phyloP scores from a whole-genome alignment of 345 rosid species.

The Isatis tinctoria region DNA sequence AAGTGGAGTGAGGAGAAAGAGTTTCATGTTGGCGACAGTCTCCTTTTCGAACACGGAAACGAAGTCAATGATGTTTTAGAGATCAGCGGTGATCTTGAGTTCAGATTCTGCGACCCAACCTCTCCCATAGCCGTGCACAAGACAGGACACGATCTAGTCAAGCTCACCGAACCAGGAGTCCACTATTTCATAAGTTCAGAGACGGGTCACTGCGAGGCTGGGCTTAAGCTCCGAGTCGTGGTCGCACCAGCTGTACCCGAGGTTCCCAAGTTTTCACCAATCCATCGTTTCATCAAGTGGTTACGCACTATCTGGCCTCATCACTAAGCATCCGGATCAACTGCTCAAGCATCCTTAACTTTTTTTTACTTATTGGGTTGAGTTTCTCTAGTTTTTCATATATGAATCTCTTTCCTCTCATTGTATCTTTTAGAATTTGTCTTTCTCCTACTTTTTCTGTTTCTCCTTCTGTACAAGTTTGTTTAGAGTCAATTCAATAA shows the following conservation, averaged over 20 bases:
- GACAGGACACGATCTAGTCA: not conserved
- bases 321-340: not conserved
- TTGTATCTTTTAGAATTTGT: too few species aligned
- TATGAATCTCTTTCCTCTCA: too few species aligned
- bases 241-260: too few species aligned
- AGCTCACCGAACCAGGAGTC: not conserved
- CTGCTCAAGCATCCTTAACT: too few species aligned
- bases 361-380: too few species aligned
- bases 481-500: too few species aligned
- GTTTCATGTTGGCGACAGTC: not conserved
- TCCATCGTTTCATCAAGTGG: not conserved
- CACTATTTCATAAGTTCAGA: not conserved
- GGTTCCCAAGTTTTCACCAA: not conserved
- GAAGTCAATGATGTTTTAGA: not conserved
- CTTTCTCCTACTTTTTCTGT: too few species aligned
- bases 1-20: not conserved
- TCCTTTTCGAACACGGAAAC: not conserved
- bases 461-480: too few species aligned
- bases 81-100: not conserved
- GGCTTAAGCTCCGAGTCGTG: not conserved
- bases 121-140: not conserved
- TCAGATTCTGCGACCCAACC: not conserved
- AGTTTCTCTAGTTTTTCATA: too few species aligned
- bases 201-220: not conserved
- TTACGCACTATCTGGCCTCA: not conserved